Evolutionary conservation across 2,329 filamentous ascomycete genomes (phyloP).

Genomic region (Rhynchosporium secalis): DNA sequence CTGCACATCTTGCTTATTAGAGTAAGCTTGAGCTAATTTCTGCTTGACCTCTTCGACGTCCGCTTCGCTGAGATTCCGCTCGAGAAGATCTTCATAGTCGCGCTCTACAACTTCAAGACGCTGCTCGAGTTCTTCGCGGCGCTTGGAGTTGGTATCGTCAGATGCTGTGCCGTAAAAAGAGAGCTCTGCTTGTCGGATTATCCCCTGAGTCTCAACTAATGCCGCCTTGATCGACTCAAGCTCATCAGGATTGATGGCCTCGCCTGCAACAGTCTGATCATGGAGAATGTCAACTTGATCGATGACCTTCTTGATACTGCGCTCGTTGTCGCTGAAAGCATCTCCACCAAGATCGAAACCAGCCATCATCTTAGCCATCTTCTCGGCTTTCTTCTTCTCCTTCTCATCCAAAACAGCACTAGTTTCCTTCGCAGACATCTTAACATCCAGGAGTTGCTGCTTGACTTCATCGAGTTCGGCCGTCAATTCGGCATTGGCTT

Average conservation of each 20-base stretch:
- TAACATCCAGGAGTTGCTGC: constrained; percentile 91
- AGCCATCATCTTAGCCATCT: constrained; percentile 99
- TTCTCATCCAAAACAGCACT: constrained; percentile 91
- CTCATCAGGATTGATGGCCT: constrained; percentile 78
- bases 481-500: constrained; percentile 91
- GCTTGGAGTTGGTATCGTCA: constrained; percentile 64
- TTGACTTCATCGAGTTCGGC: constrained; percentile 91
- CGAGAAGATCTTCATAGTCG: constrained; percentile 81
- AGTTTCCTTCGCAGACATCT: constrained; percentile 95
- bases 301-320: constrained; percentile 79
- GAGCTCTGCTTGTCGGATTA: constrained; percentile 89
- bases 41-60: constrained; percentile 85
- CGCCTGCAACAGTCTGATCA: constrained; percentile 73
- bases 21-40: constrained; percentile 73
- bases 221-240: constrained; percentile 74
- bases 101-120: constrained; percentile 72
- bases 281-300: constrained; percentile 78
- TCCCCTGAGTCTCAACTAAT: constrained; percentile 85
- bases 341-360: constrained; percentile 93
- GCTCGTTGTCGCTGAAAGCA: constrained; percentile 91
- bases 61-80: constrained; percentile 72
- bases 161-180: constrained; percentile 72
- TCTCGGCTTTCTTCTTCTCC: constrained; percentile 97
- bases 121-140: constrained; percentile 74
- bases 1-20: constrained; percentile 72